Evolutionary conservation across 1,284 basidiomycete genomes (phyloP).

Genomic region (Sanguinoderma infundibulare): DNA sequence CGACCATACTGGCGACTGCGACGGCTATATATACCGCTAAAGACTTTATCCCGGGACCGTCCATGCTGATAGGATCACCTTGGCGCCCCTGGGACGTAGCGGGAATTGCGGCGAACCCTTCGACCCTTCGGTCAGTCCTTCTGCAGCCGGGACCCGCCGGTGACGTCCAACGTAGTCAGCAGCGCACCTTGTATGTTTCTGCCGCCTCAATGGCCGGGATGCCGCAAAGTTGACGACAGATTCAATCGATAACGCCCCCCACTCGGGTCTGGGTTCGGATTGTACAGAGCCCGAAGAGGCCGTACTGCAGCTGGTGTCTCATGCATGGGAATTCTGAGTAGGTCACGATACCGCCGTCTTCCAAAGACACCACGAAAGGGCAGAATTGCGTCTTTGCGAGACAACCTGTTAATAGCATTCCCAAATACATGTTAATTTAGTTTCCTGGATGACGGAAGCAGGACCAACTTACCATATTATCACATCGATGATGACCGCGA

Average conservation of each 20-base stretch:
- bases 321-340: neutral
- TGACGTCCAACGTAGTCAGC: neutral
- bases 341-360: neutral
- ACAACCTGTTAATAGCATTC: no score
- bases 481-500: no score
- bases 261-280: neutral
- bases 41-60: conserved; percentile 8
- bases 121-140: neutral
- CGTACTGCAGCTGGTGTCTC: neutral
- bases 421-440: no score
- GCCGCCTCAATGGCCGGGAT: neutral
- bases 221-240: neutral
- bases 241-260: neutral
- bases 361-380: no score
- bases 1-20: conserved; percentile 20
- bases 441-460: no score
- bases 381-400: no score
- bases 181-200: neutral
- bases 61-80: conserved; percentile 11
- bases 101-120: conserved; percentile 7
- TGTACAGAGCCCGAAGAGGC: neutral
- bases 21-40: conserved; percentile 21
- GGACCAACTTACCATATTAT: no score
- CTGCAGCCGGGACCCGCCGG: no score
- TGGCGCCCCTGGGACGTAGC: neutral